Evolutionary conservation across 2,329 filamentous ascomycete genomes (phyloP), one percentile per base, ranked within the genome.

Genomic region (Hypoxylon sp.): DNA sequence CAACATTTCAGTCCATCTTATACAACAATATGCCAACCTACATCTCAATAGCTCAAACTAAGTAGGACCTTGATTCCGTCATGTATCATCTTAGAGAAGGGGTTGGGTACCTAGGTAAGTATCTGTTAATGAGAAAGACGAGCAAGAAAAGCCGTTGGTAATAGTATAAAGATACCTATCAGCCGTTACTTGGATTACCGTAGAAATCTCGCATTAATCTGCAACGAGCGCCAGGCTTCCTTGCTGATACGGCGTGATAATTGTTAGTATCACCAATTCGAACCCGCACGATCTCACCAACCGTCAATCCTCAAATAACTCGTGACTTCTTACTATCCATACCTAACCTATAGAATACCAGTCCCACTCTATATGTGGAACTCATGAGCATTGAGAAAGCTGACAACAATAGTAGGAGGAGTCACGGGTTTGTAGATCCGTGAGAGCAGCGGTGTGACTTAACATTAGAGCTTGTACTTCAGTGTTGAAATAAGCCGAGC

Each of bases 381-480:
- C 50, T 19, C 22, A 31, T 44, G 31, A 48, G n/a, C 26, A 8
- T 19, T 55, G 31, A 48, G n/a, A 19, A n/a, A 17, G 56, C 56
- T 52, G 63, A 48, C 51, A 39, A 56, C 26, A 19, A 44, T 19
- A 29, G 53, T 10, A 48, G 59, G 52, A 35, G 42, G n/a, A n/a
- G 37, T 24, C n/a, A 35, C 29, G 50, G 35, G 37, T 9, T 26
- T 57, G 65, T 53, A 56, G 65, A 68, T 68, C 65, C 42, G 56
- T 56, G 42, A 65, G 65, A 68, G 65, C 65, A 62, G 65, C 65
- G 65, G 65, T 68, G 65, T 65, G 22, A 33, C 44, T 39, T 19
- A 46, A 53, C 24, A 50, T 42, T 19, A 19, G 39, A 17, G 3
- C 11, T 53, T 13, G 9, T 4, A 5, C 14, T 39, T 39, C 0